Percentiles rank a stretch among this genome's conserved stretches.
phyloP scores from a whole-genome alignment of 2,329 filamentous ascomycete species.

The Cordyceps javanica region DNA sequence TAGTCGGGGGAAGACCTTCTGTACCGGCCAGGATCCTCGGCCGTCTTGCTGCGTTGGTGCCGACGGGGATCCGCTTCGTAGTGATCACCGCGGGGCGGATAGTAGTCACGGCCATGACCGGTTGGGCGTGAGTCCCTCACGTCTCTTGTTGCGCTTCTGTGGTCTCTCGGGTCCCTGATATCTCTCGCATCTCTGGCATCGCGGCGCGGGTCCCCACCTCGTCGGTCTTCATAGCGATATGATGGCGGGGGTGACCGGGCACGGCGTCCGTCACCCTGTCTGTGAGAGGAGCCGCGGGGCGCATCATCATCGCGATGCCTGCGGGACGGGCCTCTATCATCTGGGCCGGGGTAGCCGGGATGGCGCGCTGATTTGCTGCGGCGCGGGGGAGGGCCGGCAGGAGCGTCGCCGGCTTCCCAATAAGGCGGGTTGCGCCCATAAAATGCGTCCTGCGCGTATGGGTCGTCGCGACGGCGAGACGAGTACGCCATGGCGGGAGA shows the following conservation, averaged over 20 bases:
- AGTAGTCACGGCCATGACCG: not conserved
- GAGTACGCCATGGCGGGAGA: conserved; percentile 21
- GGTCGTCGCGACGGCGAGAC: conserved; percentile 19
- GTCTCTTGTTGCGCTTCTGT: not conserved
- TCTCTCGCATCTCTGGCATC: conserved; percentile 2
- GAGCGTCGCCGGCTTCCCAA: conserved; percentile 9
- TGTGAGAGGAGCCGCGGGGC: not conserved
- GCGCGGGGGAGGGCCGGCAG: conserved; percentile 14
- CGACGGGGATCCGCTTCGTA: not conserved
- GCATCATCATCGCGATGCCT: not conserved
- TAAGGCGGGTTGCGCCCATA: conserved; percentile 17
- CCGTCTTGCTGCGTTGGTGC: conserved; percentile 4
- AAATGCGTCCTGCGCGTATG: conserved; percentile 17
- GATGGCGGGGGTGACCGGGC: conserved; percentile 1
- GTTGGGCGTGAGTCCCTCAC: not conserved
- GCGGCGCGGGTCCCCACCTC: not conserved
- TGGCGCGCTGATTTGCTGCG: conserved; percentile 21
- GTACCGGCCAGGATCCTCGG: not conserved
- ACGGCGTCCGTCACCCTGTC: not conserved
- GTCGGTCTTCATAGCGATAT: not conserved
- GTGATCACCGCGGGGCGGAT: conserved; percentile 4
- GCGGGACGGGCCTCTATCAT: conserved; percentile 8
- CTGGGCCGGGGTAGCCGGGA: conserved; percentile 16
- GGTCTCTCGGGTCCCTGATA: not conserved
- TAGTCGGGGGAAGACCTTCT: not conserved